Percentiles rank a stretch among this genome's conserved stretches.
These are phyloP conservation scores for Chalaropsis thielavioides DNA, from an alignment of 2,329 filamentous ascomycete genomes.

Conservation along the genomic window DNA sequence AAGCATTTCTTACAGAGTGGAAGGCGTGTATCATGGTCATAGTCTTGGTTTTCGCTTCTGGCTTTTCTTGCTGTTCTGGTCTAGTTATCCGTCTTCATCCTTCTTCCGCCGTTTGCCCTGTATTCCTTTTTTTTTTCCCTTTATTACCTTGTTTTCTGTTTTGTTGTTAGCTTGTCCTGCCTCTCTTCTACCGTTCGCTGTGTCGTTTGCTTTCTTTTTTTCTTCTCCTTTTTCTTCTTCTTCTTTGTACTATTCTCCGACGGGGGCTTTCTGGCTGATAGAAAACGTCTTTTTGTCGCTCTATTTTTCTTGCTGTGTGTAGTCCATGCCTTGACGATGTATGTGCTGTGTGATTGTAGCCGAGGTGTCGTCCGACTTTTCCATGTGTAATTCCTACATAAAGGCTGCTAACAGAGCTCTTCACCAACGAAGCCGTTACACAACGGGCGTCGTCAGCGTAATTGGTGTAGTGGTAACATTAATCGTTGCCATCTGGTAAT, in stretches of 20 bases:
- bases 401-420: no score
- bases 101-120: neutral
- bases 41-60: neutral
- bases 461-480: constrained; percentile 5
- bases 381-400: no score
- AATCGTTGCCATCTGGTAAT: constrained; percentile 3
- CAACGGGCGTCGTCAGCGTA: neutral
- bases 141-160: neutral
- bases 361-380: no score
- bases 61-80: neutral
- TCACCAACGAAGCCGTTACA: neutral
- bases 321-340: no score
- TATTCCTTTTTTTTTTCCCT: no score
- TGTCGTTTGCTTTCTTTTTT: neutral
- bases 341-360: no score
- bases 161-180: neutral
- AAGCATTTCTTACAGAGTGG: neutral
- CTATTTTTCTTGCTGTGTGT: neutral
- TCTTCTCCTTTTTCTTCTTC: neutral
- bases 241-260: neutral
- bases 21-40: neutral
- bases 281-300: neutral
- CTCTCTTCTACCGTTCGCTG: no score
- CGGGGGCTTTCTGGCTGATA: neutral
- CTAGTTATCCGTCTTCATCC: neutral